These are phyloP conservation scores for Schizosaccharomyces osmophilus DNA, from an alignment of 805 yeast genomes.

Conservation along the genomic window DNA sequence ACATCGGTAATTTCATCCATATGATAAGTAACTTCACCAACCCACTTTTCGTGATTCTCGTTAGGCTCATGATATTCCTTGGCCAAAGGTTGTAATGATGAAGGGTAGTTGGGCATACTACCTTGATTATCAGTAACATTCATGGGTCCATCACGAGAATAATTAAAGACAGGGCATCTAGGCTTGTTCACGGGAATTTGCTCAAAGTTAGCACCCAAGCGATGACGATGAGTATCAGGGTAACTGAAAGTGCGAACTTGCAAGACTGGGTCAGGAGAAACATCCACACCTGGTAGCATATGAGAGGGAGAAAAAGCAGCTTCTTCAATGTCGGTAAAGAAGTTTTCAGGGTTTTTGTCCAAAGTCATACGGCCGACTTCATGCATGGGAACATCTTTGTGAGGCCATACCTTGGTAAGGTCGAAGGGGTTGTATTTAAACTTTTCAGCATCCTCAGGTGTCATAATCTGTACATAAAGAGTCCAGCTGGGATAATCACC, in stretches of 20 bases:
- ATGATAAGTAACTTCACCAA: conserved; percentile 58
- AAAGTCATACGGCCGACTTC: conserved; percentile 57
- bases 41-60: conserved; percentile 42
- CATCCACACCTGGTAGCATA: conserved; percentile 62
- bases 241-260: conserved; percentile 63
- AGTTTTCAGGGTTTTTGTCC: conserved; percentile 59
- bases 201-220: conserved; percentile 49
- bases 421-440: conserved; percentile 67
- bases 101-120: conserved; percentile 40
- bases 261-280: conserved; percentile 57
- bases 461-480: conserved; percentile 64
- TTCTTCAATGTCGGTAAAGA: conserved; percentile 70
- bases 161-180: conserved; percentile 21
- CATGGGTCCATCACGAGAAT: conserved; percentile 67
- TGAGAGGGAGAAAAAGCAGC: conserved; percentile 70
- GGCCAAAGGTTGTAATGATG: conserved; percentile 24
- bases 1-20: conserved; percentile 21
- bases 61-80: neutral
- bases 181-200: conserved; percentile 87
- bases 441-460: conserved; percentile 50
- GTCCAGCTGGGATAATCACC: conserved; percentile 74
- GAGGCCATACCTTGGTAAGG: conserved; percentile 83
- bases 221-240: conserved; percentile 67
- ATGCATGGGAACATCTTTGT: conserved; percentile 61
- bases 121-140: conserved; percentile 48